Conservation (phyloP, 2,329 filamentous ascomycete genomes). For the Aspergillus fumigatus region DNA sequence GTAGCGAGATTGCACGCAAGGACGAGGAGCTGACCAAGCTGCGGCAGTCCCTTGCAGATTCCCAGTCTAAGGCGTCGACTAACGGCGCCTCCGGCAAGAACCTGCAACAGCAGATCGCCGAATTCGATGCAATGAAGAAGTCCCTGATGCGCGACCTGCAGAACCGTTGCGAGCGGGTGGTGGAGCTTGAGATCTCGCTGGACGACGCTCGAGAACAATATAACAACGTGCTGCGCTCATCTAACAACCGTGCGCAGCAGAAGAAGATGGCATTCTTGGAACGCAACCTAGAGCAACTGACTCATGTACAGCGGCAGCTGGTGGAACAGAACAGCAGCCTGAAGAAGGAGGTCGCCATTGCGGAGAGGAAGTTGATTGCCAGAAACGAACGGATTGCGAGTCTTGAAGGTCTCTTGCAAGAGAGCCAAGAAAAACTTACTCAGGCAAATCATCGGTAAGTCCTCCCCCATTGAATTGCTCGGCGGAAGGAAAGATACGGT, state of each 20-base stretch:
- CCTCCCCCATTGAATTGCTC: constrained; percentile 8
- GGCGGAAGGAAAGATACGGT: neutral
- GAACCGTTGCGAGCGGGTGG: constrained; percentile 95
- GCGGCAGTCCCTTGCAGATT: constrained; percentile 73
- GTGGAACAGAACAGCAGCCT: constrained; percentile 95
- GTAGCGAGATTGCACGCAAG: constrained; percentile 70
- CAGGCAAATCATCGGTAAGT: constrained; percentile 94
- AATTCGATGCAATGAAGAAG: constrained; percentile 99
- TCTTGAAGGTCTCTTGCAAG: constrained; percentile 84
- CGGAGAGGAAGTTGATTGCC: constrained; percentile 93
- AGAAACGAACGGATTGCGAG: constrained; percentile 95
- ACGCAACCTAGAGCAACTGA: constrained; percentile 95
- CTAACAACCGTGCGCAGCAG: constrained; percentile 97
- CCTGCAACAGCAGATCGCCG: constrained; percentile 93
- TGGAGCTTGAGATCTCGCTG: constrained; percentile 94
- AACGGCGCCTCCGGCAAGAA: constrained; percentile 68
- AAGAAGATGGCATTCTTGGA: constrained; percentile 99
- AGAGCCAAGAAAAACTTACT: constrained; percentile 97
- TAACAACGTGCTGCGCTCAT: constrained; percentile 94
- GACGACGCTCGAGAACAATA: constrained; percentile 98
- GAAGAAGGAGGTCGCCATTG: constrained; percentile 99
- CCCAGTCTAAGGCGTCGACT: constrained; percentile 50
- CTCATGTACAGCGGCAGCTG: constrained; percentile 92
- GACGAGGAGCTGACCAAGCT: constrained; percentile 77
- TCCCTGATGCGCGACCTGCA: constrained; percentile 97